Base-by-base conservation (phyloP, 768 basidiomycete species). In the Russula foetens region DNA sequence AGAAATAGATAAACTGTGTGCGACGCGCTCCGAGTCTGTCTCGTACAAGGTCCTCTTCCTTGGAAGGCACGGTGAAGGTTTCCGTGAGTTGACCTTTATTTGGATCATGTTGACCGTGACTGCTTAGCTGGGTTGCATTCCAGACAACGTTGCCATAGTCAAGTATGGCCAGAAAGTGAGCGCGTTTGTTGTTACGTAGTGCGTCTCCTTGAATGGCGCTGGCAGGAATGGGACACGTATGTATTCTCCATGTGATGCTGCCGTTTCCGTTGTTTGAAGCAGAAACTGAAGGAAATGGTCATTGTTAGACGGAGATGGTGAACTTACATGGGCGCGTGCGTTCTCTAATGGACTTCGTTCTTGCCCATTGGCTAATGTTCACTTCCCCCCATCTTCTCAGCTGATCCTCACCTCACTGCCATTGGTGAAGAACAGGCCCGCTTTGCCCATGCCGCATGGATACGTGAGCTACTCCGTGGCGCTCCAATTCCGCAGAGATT, bases 251-350 rank as follows among this genome's bases (percentile, higher is more conserved):
- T 15, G 7, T 35, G 7, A 38, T 35, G n/a, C 41, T 28, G 2
- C 44, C 3, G 23, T 50, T 44, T 26, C 21, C 35, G 26, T n/a
- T 4, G n/a, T 21, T n/a, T 47, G 45, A 54, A 23, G 5, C 31
- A 21, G 15, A 33, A 9, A 26, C 11, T 21, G 9, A 53, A 66
- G 65, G 55, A 60, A 58, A 33, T 66, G 65, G 65, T 17, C 59
- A 1, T 15, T 58, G n/a, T 26, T 64, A 15, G 24, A 66, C 2
- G 65, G 63, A 19, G 65, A 64, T 11, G 55, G 49, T 29, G 59
- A 58, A 51, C 41, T 64, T 15, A 56, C 23, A 54, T 66, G 65
- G 65, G 65, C 59, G 26, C 65, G 65, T 66, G 54, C 47, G 65
- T 66, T 17, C 17, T 44, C 11, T 7, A 4, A 17, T 21, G 8